Evolutionary conservation across 257 asterid species (phyloP), one percentile per base, ranked within the genome.

Genomic region (Nicotiana knightiana): DNA sequence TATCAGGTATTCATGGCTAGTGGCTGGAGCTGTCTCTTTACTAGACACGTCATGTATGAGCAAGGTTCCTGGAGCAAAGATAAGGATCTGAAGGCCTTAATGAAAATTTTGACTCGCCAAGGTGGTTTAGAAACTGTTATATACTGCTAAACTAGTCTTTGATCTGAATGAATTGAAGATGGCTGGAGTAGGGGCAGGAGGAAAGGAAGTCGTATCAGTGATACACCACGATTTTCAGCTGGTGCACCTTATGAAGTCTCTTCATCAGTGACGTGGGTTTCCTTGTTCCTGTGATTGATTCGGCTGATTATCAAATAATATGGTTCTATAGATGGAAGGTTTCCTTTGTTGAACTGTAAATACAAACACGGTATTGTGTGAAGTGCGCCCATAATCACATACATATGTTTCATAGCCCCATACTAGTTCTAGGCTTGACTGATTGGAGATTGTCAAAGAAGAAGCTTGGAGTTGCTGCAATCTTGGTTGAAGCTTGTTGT

Each of bases 311-410:
- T 86, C 87, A 79, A 86, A 82, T 82, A 82, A 80, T 70, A 39
- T 59, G 81, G 82, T 85, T 86, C 88, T 70, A 21, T 81, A 82
- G 86, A 87, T 83, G 83, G 89, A 76, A 62, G 83, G 83, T 88
- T 88, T 87, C 81, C 83, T 77, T 85, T 83, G 90, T 85, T 84
- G 86, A 88, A 88, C 88, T 92, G 93, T 93, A 87, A 86, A 93
- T 90, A 86, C 89, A 80, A 82, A 87, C 87, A 86, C 81, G 82
- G 80, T 77, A 84, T 86, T 85, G 89, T 84, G 87, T 91, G 90
- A 84, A 59, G 84, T 81, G 88, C 92, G 76, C 78, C 85, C 68
- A 33, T 57, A 24, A 58, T 64, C 71, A 10, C 43, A 84, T 80
- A 84, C 76, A 68, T 81, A 32, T 83, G 77, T 68, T 32, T 48